Base-by-base conservation (phyloP, 768 basidiomycete species). In the Trametes cingulata region DNA sequence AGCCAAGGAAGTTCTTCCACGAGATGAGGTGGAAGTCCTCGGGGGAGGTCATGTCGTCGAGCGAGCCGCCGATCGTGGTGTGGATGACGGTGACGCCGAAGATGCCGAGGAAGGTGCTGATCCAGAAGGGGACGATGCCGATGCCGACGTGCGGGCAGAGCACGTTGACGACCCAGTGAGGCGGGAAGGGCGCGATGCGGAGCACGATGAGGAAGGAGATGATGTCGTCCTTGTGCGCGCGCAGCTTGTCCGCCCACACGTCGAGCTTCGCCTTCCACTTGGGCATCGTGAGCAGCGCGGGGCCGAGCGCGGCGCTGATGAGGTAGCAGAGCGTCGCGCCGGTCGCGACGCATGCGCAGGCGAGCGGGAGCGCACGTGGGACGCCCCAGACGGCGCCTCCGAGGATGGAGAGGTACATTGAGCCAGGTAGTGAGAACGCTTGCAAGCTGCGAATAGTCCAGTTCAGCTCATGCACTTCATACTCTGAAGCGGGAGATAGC, bases 321-420 rank as follows among this genome's bases (percentile, higher is more conserved):
- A 89, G 81, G 75, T 98, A 98, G 77, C 95, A 97, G 8, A 98
- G 81, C 0, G 93, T 82, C 0, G 94, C 94, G 36, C 96, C 96
- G 0, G 88, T 83, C 14, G 95, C 93, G 55, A 98, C 91, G 72
- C 93, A 96, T 64, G 88, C 83, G 67, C 95, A 98, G 10, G 90
- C 90, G n/a, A 98, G 82, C 5, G 91, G 89, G 5, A 98, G 80
- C 0, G 95, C 95, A 12, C 86, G 76, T 2, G 91, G 75, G 27
- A 96, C 87, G 39, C 95, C 95, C 87, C 94, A 98, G 3, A 97
- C 90, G 0, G 96, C 96, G 35, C 96, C 96, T 19, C 91, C 95
- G 13, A 98, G 85, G 68, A 98, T 97, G 53, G 94, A 94, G 48
- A 98, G 84, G 71, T 98, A 98, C 95, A 98, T 96, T 42, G 94